Base-by-base conservation (phyloP, 1,284 basidiomycete genomes). In the Baeospora myosura region DNA sequence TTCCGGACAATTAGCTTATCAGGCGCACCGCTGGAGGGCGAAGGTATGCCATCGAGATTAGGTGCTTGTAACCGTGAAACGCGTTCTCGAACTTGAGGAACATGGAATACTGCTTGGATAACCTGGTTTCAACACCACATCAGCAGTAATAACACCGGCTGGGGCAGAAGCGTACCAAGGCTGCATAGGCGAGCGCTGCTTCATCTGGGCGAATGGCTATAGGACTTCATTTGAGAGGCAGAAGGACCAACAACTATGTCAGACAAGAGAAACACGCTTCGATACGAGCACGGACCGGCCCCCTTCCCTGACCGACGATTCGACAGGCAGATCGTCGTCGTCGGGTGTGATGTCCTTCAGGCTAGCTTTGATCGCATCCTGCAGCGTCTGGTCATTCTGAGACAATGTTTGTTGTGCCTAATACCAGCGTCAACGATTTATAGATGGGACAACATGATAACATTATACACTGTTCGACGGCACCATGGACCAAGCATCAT, bases 401-500 rank as follows among this genome's bases (percentile, higher is more conserved):
- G 34, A 26, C 23, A 38, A n/a, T 18, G 39, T 23, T 16, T 30
- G 33, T 26, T 36, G 50, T 36, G 8, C 10, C 32, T 11, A 17
- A 34, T 10, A 17, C 8, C 8, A n/a, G n/a, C n/a, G 8, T 28
- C 8, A 28, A 28, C 26, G 26, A 29, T 8, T 29, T 29, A 29
- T n/a, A 29, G 26, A 18, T 25, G 36, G n/a, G 23, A 31, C 20
- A 29, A 18, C 29, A 20, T n/a, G 26, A 5, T 20, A 11, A 14
- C 22, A 38, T 18, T 56, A 47, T 59, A 80, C 82, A 58, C n/a
- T n/a, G n/a, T 80, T 77, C 8, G 80, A 76, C 12, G 76, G 71
- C 7, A 82, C 81, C 53, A 85, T 58, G 33, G 78, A 76, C 82
- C 81, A 85, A 41, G 68, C 69, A 2, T 78, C 69, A 54, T 84